Evolutionary conservation across 192 early-diverging fungal genomes (phyloP), one percentile per base, ranked within the genome.

Genomic region (Diversispora eburnea): DNA sequence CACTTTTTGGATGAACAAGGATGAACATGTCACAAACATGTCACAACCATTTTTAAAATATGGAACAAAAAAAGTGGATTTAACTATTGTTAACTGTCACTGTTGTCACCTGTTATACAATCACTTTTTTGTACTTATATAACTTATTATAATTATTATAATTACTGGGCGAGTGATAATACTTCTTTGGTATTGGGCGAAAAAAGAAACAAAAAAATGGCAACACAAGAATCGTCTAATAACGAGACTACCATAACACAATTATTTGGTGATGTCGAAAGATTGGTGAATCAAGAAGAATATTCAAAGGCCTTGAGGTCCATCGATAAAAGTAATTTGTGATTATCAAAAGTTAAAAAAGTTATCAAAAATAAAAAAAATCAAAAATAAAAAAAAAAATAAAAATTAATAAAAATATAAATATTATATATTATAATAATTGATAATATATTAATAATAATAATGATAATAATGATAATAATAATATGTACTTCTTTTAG

Each of bases 211-310:
- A 58, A 20, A 58, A 66, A 69, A n/a, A 69, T 69, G 67, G 8
- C 49, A 8, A 8, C 49, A 22, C 67, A 51, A 69, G 51, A 69
- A 25, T 25, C 4, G 8, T 15, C 17, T 25, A 63, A 59, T 3
- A 73, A 73, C 51, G 72, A 73, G 68, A 56, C 75, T 60, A 70
- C 55, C 55, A 78, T 78, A 43, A 75, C 77, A 52, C 80, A 84
- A 57, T 80, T 87, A 57, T 87, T 87, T 79, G 77, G 76, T 55
- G 85, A 87, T 64, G 77, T 86, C 25, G 85, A 87, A 64, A 76
- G 82, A 33, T 75, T 76, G 55, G 67, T 81, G 67, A 79, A 77
- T 52, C 80, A 84, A 64, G 83, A 75, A 55, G 85, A 89, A 41
- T 81, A 89, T 73, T 82, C 84, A 22, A 85, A 80, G 12, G 82